These are phyloP conservation scores for Gracilaria domingensis DNA, from an alignment of 23 red algal species.

Conservation along the genomic window DNA sequence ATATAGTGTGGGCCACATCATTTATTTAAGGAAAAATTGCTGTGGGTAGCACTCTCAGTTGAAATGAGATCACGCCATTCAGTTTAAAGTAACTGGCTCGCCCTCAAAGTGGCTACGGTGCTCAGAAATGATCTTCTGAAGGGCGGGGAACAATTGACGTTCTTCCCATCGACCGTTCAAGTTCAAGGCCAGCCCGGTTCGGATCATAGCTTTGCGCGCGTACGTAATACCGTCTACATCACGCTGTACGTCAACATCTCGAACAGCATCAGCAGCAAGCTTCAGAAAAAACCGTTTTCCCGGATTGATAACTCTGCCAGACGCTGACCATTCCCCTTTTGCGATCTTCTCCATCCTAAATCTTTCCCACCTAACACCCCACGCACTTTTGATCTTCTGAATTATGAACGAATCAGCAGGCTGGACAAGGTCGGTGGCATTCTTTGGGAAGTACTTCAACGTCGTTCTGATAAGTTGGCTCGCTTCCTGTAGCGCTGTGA, in stretches of 20 bases:
- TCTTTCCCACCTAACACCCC: not conserved
- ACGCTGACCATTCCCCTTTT: not conserved
- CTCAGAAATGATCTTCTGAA: conserved; percentile 10
- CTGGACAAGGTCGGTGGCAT: too few relatives aligned
- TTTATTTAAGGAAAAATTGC: not conserved
- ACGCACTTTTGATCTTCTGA: too few relatives aligned
- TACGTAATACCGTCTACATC: not conserved
- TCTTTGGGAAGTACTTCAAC: too few relatives aligned
- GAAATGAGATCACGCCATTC: not conserved
- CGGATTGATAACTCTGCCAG: not conserved
- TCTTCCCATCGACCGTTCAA: conserved; percentile 16
- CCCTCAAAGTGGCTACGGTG: conserved; percentile 17
- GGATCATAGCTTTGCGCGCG: not conserved
- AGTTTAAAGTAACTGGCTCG: not conserved
- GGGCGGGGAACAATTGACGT: not conserved
- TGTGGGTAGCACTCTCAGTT: not conserved
- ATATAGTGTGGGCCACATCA: not conserved
- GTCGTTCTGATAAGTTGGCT: too few relatives aligned
- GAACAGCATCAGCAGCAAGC: not conserved
- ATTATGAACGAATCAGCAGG: too few relatives aligned
- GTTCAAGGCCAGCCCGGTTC: conserved; percentile 7
- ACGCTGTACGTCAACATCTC: not conserved
- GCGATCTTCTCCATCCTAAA: not conserved
- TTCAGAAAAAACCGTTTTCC: not conserved
- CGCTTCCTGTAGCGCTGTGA: too few relatives aligned